A percentile compares a stretch with the other conserved stretches of the same genome.
phyloP scores from a whole-genome alignment of 257 asterid genomes.

The Solanum okadae region DNA sequence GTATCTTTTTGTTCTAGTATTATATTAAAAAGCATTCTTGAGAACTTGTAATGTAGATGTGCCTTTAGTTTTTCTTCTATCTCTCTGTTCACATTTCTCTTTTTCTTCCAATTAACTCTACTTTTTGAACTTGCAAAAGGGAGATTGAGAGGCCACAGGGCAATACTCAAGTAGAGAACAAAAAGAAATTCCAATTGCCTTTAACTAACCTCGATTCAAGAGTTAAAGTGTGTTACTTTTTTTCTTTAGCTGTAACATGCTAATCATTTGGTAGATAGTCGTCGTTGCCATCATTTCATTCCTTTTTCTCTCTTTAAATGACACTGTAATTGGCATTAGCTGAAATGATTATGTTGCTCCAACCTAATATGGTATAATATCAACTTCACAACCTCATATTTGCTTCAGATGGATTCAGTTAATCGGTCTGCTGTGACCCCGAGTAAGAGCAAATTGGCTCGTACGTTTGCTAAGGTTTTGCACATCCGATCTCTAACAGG shows the following conservation, averaged over 20 bases:
- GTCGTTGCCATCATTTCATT: conserved; percentile 21
- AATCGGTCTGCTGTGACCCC: conserved; percentile 34
- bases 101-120: conserved; percentile 23
- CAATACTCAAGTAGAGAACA: conserved; percentile 12
- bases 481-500: conserved; percentile 37
- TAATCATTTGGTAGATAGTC: conserved; percentile 27
- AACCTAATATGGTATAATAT: not conserved
- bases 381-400: not conserved
- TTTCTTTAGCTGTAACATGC: conserved; percentile 20
- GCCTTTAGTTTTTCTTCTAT: conserved; percentile 1
- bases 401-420: conserved; percentile 61
- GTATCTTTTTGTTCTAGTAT: not conserved
- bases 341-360: not conserved
- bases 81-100: conserved; percentile 10
- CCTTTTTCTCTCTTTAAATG: conserved; percentile 15
- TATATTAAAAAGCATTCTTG: not conserved
- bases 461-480: conserved; percentile 64
- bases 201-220: conserved; percentile 32
- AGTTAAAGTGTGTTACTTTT: conserved; percentile 39
- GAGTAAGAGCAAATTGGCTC: conserved; percentile 42
- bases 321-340: not conserved
- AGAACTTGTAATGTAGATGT: not conserved
- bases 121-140: conserved; percentile 7
- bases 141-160: not conserved
- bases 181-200: conserved; percentile 31